These are phyloP conservation scores for Sedum album DNA, from an alignment of 164 flowering plant species.

Conservation along the genomic window DNA sequence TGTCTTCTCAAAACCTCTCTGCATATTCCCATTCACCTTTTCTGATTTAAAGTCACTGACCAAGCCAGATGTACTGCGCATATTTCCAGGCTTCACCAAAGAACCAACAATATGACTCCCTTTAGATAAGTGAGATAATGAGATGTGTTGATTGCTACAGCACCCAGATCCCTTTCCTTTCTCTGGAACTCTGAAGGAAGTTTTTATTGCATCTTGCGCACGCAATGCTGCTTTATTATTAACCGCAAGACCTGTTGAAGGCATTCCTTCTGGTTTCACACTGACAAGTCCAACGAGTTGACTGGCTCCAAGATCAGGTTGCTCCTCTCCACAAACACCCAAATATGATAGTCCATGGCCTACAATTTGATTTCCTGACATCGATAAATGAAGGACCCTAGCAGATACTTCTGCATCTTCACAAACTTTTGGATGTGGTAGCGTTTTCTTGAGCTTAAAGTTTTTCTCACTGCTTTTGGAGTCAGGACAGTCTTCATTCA, in stretches of 20 bases:
- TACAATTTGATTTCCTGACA: not conserved
- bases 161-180: not conserved
- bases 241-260: not conserved
- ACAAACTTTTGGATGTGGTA: constrained; percentile 2
- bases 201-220: not conserved
- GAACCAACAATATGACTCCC: not conserved
- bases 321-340: not conserved
- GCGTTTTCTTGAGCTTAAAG: constrained; percentile 16
- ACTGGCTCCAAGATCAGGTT: not conserved
- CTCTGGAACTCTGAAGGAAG: not conserved
- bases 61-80: not conserved
- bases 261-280: not conserved
- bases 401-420: not conserved
- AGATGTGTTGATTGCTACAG: not conserved
- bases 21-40: constrained; percentile 17
- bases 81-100: not conserved
- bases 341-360: not conserved
- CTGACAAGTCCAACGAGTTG: not conserved
- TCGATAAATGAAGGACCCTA: not conserved
- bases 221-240: not conserved
- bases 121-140: not conserved
- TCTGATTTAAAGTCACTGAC: constrained; percentile 8
- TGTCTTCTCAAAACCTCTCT: constrained; percentile 26
- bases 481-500: constrained; percentile 4
- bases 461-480: constrained; percentile 14